Evolutionary conservation across 129 eudicot species (phyloP), one percentile per base, ranked within the genome.

Genomic region (Cynara cardunculus): DNA sequence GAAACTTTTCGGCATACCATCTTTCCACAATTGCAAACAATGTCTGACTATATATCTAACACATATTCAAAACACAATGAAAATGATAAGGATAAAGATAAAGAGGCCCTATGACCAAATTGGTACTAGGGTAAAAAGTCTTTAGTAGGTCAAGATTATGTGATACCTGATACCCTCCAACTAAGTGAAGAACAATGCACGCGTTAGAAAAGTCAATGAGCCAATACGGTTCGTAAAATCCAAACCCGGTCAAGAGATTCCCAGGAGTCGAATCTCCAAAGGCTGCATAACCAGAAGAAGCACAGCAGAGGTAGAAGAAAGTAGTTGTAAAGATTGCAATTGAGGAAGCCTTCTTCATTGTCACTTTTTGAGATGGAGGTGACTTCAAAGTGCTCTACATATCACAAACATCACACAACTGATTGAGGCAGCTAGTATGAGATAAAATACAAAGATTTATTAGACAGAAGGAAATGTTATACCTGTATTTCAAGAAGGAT

Each of bases 211-310:
- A 83, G 87, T 94, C 95, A 44, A 94, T 69, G 26, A 94, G 94
- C 97, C 96, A 91, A 41, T 85, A 91, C 1, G 98, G 98, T 75
- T 94, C 96, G 39, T 94, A 91, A 73, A 94, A 90, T 22, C 97
- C 97, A 70, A 89, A 89, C 24, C 97, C 96, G 0, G 97, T 91
- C 82, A 94, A 78, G 82, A 90, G 89, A 75, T 94, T 94, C 71
- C 97, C 97, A 4, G 97, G 97, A 67, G 96, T 88, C 10, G 82
- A 78, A 76, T 88, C 81, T 31, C 98, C 98, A 75, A 94, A 90
- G 24, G 98, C 96, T 6, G 97, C 98, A 78, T 94, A 94, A 7
- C 98, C 97, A 18, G 84, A 86, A 30, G 90, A 90, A 73, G 92
- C 98, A 81, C 96, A 91, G 37, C 85, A 82, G 21, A 95, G 84